Percentiles rank a stretch among this genome's conserved stretches.
Evolutionary conservation across 1,284 basidiomycete genomes (phyloP).

Genomic region (Pyrrhoderma noxium): DNA sequence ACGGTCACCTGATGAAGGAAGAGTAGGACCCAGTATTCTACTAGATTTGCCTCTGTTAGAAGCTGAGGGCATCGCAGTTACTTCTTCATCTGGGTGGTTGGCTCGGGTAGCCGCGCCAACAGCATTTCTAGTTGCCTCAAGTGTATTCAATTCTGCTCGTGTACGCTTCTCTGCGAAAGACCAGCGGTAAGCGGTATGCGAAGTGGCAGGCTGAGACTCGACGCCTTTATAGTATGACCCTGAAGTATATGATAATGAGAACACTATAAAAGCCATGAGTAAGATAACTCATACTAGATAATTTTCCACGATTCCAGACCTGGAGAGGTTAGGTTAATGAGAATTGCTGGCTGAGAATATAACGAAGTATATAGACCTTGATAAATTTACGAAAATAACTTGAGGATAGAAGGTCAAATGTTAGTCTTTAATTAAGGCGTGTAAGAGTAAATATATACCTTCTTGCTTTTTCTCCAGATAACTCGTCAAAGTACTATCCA

Average conservation of each 20-base stretch:
- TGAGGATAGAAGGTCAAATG: conserved; percentile 25
- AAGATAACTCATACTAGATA: conserved; percentile 41
- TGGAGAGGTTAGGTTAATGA: conserved; percentile 24
- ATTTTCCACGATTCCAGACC: conserved; percentile 71
- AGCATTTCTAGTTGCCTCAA: conserved; percentile 50
- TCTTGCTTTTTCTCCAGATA: conserved; percentile 65
- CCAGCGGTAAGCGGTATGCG: conserved; percentile 58
- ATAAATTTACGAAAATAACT: conserved; percentile 82
- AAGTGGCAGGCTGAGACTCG: conserved; percentile 42
- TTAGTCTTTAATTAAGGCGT: too few species aligned
- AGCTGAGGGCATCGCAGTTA: conserved; percentile 14
- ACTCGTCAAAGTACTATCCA: conserved; percentile 65
- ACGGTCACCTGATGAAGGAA: conserved; percentile 60
- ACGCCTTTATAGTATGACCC: conserved; percentile 56
- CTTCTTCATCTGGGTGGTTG: conserved; percentile 19
- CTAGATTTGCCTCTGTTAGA: conserved; percentile 21
- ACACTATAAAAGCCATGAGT: background rate
- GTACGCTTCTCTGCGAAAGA: conserved; percentile 42
- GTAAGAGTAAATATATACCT: conserved; percentile 39
- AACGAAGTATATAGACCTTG: conserved; percentile 40
- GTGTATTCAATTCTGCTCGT: conserved; percentile 43
- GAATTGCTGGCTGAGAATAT: conserved; percentile 1
- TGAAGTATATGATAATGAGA: conserved; percentile 23
- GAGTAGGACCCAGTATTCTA: conserved; percentile 53
- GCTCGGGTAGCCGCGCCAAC: conserved; percentile 54